A percentile compares a stretch with the other conserved stretches of the same genome.
Conservation (phyloP, 495 filamentous ascomycete genomes). For the Penicillium roqueforti region DNA sequence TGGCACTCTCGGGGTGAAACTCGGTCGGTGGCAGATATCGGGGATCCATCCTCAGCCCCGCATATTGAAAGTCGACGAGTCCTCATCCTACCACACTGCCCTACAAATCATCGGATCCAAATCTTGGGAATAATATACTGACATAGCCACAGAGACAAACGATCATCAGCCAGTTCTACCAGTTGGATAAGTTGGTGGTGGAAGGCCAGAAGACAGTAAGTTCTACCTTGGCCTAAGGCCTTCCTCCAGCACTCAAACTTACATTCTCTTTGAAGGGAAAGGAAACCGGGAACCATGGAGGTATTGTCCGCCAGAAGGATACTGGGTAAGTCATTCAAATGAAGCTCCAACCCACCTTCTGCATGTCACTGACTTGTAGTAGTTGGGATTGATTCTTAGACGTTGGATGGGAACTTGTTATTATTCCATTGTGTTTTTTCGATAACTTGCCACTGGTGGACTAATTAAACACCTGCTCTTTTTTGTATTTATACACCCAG, state of each 20-base stretch:
- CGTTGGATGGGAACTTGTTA: slow-evolving; percentile 1
- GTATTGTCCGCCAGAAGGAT: slow-evolving; percentile 75
- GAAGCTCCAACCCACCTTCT: not conserved
- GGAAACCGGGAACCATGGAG: slow-evolving; percentile 64
- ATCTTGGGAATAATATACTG: slow-evolving; percentile 1
- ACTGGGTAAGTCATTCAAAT: slow-evolving; percentile 57
- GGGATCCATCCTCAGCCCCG: not conserved
- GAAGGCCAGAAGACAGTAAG: slow-evolving; percentile 71
- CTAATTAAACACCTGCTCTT: slow-evolving; percentile 6
- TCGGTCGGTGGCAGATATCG: not conserved
- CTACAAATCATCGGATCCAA: not conserved
- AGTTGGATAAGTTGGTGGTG: slow-evolving; percentile 86
- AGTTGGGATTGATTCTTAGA: slow-evolving; percentile 46
- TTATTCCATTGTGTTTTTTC: slow-evolving; percentile 12
- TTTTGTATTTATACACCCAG: slow-evolving; percentile 29
- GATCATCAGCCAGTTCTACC: slow-evolving; percentile 89
- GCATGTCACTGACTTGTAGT: slow-evolving; percentile 9
- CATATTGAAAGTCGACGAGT: not conserved
- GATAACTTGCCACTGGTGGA: slow-evolving; percentile 4
- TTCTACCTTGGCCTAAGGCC: not conserved
- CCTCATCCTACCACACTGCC: not conserved
- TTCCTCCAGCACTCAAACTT: not conserved
- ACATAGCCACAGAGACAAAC: slow-evolving; percentile 74
- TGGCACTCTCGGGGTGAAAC: not conserved
- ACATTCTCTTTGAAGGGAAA: slow-evolving; percentile 55